Conservation (phyloP, 2,329 filamentous ascomycete species). For the Calcarisporium arbuscula region DNA sequence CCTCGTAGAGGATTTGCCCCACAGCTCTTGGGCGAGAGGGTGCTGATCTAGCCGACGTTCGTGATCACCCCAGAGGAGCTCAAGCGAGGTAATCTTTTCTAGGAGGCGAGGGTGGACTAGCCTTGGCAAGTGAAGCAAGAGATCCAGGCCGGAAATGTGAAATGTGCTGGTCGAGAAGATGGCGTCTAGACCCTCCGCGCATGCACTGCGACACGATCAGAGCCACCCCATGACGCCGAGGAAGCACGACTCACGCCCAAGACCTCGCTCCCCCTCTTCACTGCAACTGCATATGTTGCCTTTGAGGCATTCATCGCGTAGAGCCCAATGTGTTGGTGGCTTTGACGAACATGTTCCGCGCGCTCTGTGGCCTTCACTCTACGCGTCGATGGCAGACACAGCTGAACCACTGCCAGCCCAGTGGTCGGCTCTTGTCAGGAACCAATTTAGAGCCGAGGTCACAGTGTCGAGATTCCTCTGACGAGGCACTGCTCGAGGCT, state of each 20-base stretch:
- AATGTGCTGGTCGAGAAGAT: slow-evolving; percentile 23
- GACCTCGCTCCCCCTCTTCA: neutral
- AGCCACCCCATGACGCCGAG: slow-evolving; percentile 26
- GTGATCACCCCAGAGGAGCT: slow-evolving; percentile 16
- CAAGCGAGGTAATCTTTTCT: slow-evolving; percentile 14
- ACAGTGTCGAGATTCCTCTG: neutral
- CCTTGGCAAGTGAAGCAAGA: slow-evolving; percentile 11
- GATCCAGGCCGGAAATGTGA: slow-evolving; percentile 13
- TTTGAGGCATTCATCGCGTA: slow-evolving; percentile 2
- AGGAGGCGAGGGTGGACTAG: slow-evolving; percentile 17
- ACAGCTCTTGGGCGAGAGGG: slow-evolving; percentile 1
- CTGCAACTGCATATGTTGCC: slow-evolving; percentile 1
- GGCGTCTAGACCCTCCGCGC: slow-evolving; percentile 20
- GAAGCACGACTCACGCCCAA: too few species aligned
- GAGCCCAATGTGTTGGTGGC: neutral
- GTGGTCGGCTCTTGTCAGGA: slow-evolving; percentile 1
- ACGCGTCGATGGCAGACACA: slow-evolving; percentile 12
- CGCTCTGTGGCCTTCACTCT: slow-evolving; percentile 6
- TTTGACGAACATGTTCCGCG: neutral
- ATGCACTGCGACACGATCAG: slow-evolving; percentile 22
- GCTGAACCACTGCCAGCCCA: slow-evolving; percentile 11
- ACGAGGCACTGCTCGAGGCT: neutral
- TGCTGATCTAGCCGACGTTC: neutral
- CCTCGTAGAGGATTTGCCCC: too few species aligned
- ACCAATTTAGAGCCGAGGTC: slow-evolving; percentile 1